Percentiles rank a stretch among this genome's conserved stretches.
phyloP scores from a whole-genome alignment of 257 asterid species.

The Nyctanthes arbortristis region DNA sequence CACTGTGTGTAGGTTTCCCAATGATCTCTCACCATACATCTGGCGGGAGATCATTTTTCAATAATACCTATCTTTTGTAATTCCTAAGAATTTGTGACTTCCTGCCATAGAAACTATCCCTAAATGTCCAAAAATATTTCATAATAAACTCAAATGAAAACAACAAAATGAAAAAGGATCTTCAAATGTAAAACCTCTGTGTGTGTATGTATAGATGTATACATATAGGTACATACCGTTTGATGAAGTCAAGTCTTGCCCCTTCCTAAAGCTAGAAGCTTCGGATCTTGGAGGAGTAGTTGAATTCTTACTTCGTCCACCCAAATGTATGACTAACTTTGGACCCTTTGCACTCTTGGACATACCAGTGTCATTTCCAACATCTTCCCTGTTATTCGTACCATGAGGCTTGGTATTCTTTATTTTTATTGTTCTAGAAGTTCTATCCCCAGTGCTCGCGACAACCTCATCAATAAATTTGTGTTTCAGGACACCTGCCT shows the following conservation, averaged over 20 bases:
- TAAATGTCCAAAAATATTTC: constrained; percentile 1
- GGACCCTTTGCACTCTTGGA: constrained; percentile 62
- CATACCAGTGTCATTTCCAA: constrained; percentile 42
- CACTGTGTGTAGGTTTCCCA: no score
- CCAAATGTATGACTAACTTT: constrained; percentile 91
- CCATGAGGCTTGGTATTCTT: constrained; percentile 54
- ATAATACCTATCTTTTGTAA: not conserved
- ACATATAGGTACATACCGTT: constrained; percentile 48
- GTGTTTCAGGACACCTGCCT: constrained; percentile 48
- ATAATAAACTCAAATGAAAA: constrained; percentile 8
- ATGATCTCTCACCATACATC: no score
- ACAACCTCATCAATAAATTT: constrained; percentile 56
- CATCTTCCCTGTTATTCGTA: constrained; percentile 45
- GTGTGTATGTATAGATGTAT: not conserved
- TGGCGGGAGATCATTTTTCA: no score
- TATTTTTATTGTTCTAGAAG: constrained; percentile 65
- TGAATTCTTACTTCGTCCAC: constrained; percentile 59
- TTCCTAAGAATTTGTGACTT: not conserved
- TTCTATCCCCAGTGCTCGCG: constrained; percentile 25
- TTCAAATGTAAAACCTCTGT: not conserved
- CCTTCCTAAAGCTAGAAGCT: constrained; percentile 54
- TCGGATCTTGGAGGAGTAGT: constrained; percentile 63
- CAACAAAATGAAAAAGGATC: not conserved
- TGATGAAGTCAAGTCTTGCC: constrained; percentile 52
- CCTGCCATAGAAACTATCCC: constrained; percentile 9